Base-by-base conservation (phyloP, 2,329 filamentous ascomycete genomes). In the Stagonosporopsis chrysanthemi region DNA sequence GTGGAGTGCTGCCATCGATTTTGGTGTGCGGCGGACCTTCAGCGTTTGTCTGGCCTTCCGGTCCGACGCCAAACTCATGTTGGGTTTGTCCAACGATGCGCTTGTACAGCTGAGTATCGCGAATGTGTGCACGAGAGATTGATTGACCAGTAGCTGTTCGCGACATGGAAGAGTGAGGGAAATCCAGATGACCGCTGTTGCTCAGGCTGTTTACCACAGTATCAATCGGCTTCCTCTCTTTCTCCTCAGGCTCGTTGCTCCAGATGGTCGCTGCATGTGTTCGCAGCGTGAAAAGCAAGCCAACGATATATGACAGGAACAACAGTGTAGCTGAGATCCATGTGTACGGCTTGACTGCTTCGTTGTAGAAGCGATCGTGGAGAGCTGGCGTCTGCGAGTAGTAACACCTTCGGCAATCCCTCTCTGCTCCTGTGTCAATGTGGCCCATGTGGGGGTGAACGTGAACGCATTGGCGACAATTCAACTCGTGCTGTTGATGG, bases 181-280 rank as follows among this genome's bases (percentile, higher is more conserved):
- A 67, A 1, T 74, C 72, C 7, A 72, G 40, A 35, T 72, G 68
- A 0, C 64, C 66, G 40, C 70, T 75, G 35, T 65, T 64, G 47
- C 67, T 72, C 23, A 77, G 64, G 35, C 71, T 70, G 52, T 72
- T 77, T 15, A 68, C 64, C 23, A 70, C 62, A 58, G 79, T 75
- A 43, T 80, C 78, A 36, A 71, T 62, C 1, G 72, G 49, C 67
- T 79, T 81, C 74, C 82, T 82, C 60, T 83, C 81, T 44, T 70
- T 65, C 41, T 65, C 67, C 53, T 83, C 81, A 1, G 78, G 67
- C 62, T 97, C 93, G 8, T 85, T 89, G 69, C 92, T 95, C 95
- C 95, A 99, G 64, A 99, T 99, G 42, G 97, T 90, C 4, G 96
- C 93, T 4, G 95, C 95, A 73, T 99, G 95, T 0, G 95, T 99